Conservation (phyloP, 1,284 basidiomycete genomes). For the Jaminaea rosea region DNA sequence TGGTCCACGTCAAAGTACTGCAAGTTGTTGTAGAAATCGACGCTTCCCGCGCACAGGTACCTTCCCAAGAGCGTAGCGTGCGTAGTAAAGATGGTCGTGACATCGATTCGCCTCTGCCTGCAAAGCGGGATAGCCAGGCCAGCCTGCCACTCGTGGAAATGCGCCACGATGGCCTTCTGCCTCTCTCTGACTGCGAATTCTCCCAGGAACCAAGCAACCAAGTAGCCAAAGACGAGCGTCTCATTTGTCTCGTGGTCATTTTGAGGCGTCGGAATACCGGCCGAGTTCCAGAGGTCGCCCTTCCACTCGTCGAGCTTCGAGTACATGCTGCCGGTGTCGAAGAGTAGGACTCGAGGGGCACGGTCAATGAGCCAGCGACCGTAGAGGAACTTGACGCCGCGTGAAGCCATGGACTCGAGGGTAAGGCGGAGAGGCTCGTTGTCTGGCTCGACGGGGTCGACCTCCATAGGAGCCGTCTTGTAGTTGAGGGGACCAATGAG, state of each 20-base stretch:
- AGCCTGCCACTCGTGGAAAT: slow-evolving; percentile 99
- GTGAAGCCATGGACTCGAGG: slow-evolving; percentile 46
- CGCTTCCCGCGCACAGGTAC: slow-evolving; percentile 91
- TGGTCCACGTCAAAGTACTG: slow-evolving; percentile 99
- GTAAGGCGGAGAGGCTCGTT: slow-evolving; percentile 27
- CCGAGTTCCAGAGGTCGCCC: slow-evolving; percentile 90
- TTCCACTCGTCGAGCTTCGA: slow-evolving; percentile 94
- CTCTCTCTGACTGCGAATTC: slow-evolving; percentile 78
- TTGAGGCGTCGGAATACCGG: slow-evolving; percentile 89
- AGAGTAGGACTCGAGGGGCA: slow-evolving; percentile 82
- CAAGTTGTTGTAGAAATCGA: slow-evolving; percentile 98
- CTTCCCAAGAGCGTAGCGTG: slow-evolving; percentile 97
- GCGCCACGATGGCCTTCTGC: slow-evolving; percentile 77
- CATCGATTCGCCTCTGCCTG: slow-evolving; percentile 90
- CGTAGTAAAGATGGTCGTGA: slow-evolving; percentile 89
- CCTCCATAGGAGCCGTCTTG: slow-evolving; percentile 97
- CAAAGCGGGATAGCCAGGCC: slow-evolving; percentile 92
- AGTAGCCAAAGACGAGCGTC: slow-evolving; percentile 96
- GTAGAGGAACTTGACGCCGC: slow-evolving; percentile 87
- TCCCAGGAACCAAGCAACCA: slow-evolving; percentile 98
- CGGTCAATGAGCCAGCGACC: slow-evolving; percentile 97
- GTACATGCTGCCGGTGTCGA: slow-evolving; percentile 84
- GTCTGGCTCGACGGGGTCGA: slow-evolving; percentile 76
- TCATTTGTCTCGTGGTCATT: slow-evolving; percentile 97
- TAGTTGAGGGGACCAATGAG: slow-evolving; percentile 90